Evolutionary conservation across 1,139 yeast species (phyloP).

Genomic region (Lizanozyma gosingica): DNA sequence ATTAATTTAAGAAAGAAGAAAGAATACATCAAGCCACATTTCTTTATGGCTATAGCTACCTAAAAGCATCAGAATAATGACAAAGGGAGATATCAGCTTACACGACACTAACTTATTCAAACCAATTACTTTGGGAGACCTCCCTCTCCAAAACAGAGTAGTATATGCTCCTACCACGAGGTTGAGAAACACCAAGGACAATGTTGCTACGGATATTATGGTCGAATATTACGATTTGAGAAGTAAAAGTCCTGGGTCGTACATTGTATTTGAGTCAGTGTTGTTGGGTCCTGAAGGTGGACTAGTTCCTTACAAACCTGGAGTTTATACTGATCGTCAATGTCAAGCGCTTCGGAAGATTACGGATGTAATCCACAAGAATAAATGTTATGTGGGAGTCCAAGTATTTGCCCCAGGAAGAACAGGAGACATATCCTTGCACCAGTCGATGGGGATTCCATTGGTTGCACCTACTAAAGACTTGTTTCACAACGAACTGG

Average conservation of each 20-base stretch:
- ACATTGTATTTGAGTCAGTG: slow-evolving; percentile 27
- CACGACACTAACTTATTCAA: slow-evolving; percentile 3
- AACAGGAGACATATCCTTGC: background rate
- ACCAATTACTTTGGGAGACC: slow-evolving; percentile 5
- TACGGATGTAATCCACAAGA: slow-evolving; percentile 4
- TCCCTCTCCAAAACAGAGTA: slow-evolving; percentile 2
- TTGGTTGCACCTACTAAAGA: background rate
- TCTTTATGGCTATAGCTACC: no score
- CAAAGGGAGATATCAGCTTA: background rate
- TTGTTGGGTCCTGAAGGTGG: slow-evolving; percentile 14
- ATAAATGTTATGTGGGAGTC: slow-evolving; percentile 2
- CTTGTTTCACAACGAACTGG: background rate
- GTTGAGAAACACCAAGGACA: slow-evolving; percentile 4
- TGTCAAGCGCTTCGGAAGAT: slow-evolving; percentile 4
- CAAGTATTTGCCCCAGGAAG: slow-evolving; percentile 3
- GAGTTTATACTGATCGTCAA: slow-evolving; percentile 8
- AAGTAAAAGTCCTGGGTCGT: slow-evolving; percentile 23
- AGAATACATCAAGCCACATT: no score
- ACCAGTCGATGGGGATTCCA: background rate
- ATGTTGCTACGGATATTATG: slow-evolving; percentile 12
- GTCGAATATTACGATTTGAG: slow-evolving; percentile 23
- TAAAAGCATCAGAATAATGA: background rate
- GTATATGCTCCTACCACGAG: slow-evolving; percentile 6
- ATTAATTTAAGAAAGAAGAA: no score
- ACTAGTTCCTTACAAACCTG: slow-evolving; percentile 14